Base-by-base conservation (phyloP, 2,329 filamentous ascomycete species). In the Colletotrichum australisinense region DNA sequence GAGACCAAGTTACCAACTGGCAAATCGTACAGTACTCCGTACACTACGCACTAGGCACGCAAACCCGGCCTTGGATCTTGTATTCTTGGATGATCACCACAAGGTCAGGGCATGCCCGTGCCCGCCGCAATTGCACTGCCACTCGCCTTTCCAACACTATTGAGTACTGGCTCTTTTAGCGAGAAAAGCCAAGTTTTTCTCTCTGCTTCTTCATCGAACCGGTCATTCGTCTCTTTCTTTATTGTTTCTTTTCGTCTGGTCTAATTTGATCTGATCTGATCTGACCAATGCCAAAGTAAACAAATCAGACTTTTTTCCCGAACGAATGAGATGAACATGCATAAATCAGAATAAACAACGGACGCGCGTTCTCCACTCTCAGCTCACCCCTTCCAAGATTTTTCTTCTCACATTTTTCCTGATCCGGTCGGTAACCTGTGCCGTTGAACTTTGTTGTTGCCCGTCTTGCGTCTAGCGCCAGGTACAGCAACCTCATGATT, bases 381-480 rank as follows among this genome's bases (percentile, higher is more conserved):
- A 12, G 53, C 56, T 30, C 26, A 52, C 58, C 5, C 26, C 16
- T 42, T 3, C 38, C 16, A 42, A 8, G 38, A 19, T 19, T 32
- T 26, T 19, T 32, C 14, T 28, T 16, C 62, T 24, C 11, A 1
- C 26, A 28, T 7, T 49, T 19, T 49, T 30, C 38, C 19, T 30
- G 5, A 46, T 24, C 38, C 19, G 22, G 30, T 49, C 32, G 32
- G 32, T 35, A 5, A 22, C 42, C 42, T n/a, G 42, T 49, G 42
- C 42, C 42, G 42, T 49, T 49, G 42, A 49, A 49, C 19, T 49
- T 1, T 24, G 32, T 35, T 30, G 7, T 35, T 32, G 30, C 57
- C 11, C 3, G 32, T 22, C 26, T 38, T 63, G 12, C 58, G 58
- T 42, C 46, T 72, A 72, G 69, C 69, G 49, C 24, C 65, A 72